A percentile compares a stretch with the other conserved stretches of the same genome.
Evolutionary conservation across 2,329 filamentous ascomycete species (phyloP).

Genomic region (Xylariaceae sp.): DNA sequence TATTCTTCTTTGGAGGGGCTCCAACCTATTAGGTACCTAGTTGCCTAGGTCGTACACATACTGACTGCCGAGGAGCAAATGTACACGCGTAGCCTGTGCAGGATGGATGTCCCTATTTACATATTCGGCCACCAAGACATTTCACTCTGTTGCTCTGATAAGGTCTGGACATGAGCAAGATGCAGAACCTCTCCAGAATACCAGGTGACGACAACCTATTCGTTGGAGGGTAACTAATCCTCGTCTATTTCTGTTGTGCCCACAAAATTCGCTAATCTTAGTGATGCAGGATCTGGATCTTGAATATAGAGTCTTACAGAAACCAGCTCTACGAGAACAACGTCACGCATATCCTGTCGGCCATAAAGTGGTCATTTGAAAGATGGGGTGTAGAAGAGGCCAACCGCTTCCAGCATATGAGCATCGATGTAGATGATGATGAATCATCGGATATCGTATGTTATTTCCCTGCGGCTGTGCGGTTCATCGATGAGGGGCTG

Average conservation of each 20-base stretch:
- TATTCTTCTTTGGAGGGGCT: neutral
- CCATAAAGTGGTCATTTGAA: constrained; percentile 48
- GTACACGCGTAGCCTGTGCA: no score
- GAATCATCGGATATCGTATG: constrained; percentile 82
- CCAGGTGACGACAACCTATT: constrained; percentile 66
- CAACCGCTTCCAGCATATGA: constrained; percentile 62
- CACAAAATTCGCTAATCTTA: constrained; percentile 4
- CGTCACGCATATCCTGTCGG: constrained; percentile 89
- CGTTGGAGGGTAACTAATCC: constrained; percentile 62
- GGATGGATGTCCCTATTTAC: neutral
- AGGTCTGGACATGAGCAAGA: constrained; percentile 26
- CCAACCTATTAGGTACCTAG: no score
- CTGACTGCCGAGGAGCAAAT: no score
- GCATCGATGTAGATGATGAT: constrained; percentile 83
- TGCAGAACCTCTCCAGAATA: constrained; percentile 62
- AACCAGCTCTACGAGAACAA: constrained; percentile 63
- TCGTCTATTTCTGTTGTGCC: neutral
- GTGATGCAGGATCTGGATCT: constrained; percentile 62
- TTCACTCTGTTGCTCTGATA: no score
- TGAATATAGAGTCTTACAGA: constrained; percentile 54
- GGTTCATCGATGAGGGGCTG: constrained; percentile 77
- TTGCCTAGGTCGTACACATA: no score
- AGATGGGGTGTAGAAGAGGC: constrained; percentile 37
- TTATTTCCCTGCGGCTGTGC: constrained; percentile 70
- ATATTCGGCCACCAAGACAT: neutral